These are phyloP conservation scores for Kokia cookei DNA, from an alignment of 441 rosid genomes.

Conservation along the genomic window DNA sequence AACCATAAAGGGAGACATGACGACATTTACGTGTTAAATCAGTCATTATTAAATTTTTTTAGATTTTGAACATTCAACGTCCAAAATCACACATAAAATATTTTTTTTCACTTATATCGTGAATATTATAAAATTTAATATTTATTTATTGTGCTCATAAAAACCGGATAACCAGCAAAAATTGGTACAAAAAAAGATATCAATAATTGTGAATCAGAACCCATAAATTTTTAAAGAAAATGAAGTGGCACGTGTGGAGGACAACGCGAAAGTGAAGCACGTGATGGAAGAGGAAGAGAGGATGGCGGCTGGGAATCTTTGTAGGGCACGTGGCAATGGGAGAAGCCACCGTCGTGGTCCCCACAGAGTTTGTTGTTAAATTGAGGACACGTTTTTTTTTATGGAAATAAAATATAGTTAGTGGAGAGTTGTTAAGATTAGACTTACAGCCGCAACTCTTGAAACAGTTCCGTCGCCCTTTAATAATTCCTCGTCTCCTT, in stretches of 20 bases:
- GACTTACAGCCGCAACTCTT: constrained; percentile 43
- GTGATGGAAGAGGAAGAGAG: constrained; percentile 22
- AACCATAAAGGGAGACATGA: constrained; percentile 33
- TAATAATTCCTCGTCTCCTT: not conserved
- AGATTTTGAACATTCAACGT: not conserved
- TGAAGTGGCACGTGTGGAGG: constrained; percentile 25
- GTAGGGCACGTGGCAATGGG: constrained; percentile 33
- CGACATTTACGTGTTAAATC: constrained; percentile 24
- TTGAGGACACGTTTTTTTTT: constrained; percentile 26
- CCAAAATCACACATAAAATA: no score
- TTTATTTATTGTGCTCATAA: no score
- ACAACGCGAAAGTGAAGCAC: constrained; percentile 12
- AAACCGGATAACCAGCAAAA: no score
- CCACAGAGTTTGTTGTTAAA: constrained; percentile 10
- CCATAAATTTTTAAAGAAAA: not conserved
- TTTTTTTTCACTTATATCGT: no score
- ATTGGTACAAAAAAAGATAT: no score
- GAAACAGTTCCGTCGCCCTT: constrained; percentile 17
- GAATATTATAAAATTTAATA: no score
- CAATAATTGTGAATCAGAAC: no score
- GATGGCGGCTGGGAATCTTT: constrained; percentile 55
- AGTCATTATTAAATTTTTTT: constrained; percentile 25
- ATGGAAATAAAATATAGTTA: not conserved
- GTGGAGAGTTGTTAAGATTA: not conserved
- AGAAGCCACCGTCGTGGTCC: constrained; percentile 39